phyloP scores from a whole-genome alignment of 2,329 filamentous ascomycete species.

The Colletotrichum liriopes region DNA sequence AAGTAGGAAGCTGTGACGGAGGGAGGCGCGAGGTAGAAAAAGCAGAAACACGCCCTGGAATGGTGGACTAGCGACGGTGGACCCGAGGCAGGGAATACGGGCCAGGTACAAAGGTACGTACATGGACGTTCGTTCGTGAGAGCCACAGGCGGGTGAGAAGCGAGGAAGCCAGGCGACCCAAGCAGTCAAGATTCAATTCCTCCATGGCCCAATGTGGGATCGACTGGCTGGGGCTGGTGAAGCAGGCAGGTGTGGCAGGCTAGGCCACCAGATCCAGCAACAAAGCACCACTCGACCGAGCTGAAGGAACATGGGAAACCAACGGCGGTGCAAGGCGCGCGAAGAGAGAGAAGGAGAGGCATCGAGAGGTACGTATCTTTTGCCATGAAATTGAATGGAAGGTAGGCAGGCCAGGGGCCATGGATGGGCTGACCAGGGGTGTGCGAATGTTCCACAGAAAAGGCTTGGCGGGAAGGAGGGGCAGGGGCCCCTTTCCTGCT shows the following conservation, averaged over 20 bases:
- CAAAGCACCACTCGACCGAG: not conserved
- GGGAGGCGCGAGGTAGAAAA: slow-evolving; percentile 40
- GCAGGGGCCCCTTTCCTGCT: slow-evolving; percentile 7
- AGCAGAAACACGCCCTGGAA: slow-evolving; percentile 42
- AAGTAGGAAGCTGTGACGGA: slow-evolving; percentile 16
- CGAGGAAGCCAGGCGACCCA: not conserved
- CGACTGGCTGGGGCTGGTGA: slow-evolving; percentile 4
- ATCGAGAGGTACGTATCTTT: not conserved
- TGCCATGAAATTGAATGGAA: slow-evolving; percentile 6
- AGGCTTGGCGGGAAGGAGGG: slow-evolving; percentile 16
- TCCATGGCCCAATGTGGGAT: not conserved
- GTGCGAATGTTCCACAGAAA: not conserved
- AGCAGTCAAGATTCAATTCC: not conserved
- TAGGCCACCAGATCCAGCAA: not conserved
- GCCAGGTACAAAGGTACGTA: not conserved
- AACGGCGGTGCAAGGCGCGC: not conserved
- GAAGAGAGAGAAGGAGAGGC: not conserved
- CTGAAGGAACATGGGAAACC: not conserved
- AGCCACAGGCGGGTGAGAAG: not conserved
- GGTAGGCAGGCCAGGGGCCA: slow-evolving; percentile 5
- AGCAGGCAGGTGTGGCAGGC: not conserved
- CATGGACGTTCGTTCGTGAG: not conserved
- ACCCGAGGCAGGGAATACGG: not conserved
- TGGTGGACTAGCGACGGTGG: slow-evolving; percentile 25
- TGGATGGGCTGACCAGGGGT: not conserved